Evolutionary conservation across 352 stramenopile species (phyloP).

Genomic region (Phytopythium sindhum): DNA sequence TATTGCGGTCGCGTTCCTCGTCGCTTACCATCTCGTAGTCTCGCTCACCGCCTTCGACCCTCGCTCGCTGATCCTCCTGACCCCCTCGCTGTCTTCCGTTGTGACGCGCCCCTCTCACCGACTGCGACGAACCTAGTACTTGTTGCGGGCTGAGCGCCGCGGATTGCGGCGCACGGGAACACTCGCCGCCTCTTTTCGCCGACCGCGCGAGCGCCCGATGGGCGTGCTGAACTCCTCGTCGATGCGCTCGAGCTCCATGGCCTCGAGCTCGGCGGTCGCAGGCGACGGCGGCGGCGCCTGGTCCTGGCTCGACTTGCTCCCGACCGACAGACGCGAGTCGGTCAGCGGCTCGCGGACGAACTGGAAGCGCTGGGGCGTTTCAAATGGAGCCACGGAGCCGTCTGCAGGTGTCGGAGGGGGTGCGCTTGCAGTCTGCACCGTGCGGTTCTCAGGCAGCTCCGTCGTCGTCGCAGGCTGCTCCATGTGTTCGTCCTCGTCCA

Average conservation of each 20-base stretch:
- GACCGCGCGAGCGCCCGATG: slow-evolving; percentile 40
- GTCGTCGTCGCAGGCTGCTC: slow-evolving; percentile 9
- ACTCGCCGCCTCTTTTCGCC: slow-evolving; percentile 58
- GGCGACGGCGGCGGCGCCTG: slow-evolving; percentile 35
- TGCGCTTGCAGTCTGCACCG: slow-evolving; percentile 26
- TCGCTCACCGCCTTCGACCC: background rate
- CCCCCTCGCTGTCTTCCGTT: background rate
- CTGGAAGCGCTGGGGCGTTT: slow-evolving; percentile 73
- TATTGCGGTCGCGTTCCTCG: background rate
- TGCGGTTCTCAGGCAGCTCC: slow-evolving; percentile 20
- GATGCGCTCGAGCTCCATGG: slow-evolving; percentile 74
- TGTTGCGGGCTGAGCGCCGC: slow-evolving; percentile 55
- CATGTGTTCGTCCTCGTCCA: slow-evolving; percentile 20
- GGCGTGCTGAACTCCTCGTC: slow-evolving; percentile 83
- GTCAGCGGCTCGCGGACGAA: slow-evolving; percentile 70
- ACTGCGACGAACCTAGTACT: slow-evolving; percentile 35
- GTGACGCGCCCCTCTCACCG: background rate
- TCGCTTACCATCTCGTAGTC: background rate
- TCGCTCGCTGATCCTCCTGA: background rate
- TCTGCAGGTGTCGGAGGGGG: slow-evolving; percentile 28
- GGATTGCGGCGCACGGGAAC: slow-evolving; percentile 72
- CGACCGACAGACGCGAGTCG: slow-evolving; percentile 48
- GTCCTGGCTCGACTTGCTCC: slow-evolving; percentile 17
- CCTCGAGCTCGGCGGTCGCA: slow-evolving; percentile 59
- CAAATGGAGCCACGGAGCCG: slow-evolving; percentile 26